phyloP scores from a whole-genome alignment of 768 basidiomycete species.

The Termitomyces sp. region DNA sequence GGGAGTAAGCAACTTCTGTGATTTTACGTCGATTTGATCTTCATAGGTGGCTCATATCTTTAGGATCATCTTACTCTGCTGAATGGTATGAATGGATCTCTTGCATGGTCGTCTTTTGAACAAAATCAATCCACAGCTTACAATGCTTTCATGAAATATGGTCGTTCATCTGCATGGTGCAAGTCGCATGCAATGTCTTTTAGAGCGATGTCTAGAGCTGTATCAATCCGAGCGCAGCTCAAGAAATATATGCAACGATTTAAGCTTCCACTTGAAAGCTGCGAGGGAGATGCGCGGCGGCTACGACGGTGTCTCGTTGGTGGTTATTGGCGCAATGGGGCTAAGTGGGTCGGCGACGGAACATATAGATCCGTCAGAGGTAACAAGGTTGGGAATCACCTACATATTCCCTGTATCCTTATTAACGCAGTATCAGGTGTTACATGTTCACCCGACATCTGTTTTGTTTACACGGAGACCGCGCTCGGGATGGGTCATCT shows the following conservation, averaged over 20 bases:
- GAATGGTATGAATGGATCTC: conserved; percentile 57
- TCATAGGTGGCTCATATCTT: conserved; percentile 5
- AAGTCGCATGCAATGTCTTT: conserved; percentile 90
- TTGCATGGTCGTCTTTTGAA: neutral
- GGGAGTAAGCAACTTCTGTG: conserved; percentile 57
- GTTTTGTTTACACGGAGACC: conserved; percentile 93
- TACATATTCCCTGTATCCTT: neutral
- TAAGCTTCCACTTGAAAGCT: conserved; percentile 76
- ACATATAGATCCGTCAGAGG: conserved; percentile 90
- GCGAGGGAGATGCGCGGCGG: conserved; percentile 82
- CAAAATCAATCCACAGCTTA: conserved; percentile 53
- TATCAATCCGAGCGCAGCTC: conserved; percentile 93
- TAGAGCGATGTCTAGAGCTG: conserved; percentile 88
- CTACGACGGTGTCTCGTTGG: conserved; percentile 87
- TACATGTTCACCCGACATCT: conserved; percentile 92
- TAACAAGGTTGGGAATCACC: conserved; percentile 55
- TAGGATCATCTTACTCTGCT: conserved; percentile 94
- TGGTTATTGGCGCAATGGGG: conserved; percentile 94
- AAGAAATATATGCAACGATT: conserved; percentile 95
- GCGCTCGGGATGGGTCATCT: conserved; percentile 89
- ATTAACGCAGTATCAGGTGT: conserved; percentile 42
- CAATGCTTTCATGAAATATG: conserved; percentile 86
- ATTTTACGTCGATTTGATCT: conserved; percentile 1
- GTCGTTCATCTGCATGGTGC: conserved; percentile 89
- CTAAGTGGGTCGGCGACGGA: conserved; percentile 88